Conservation (phyloP, 345 rosid species). For the Brassica juncea region DNA sequence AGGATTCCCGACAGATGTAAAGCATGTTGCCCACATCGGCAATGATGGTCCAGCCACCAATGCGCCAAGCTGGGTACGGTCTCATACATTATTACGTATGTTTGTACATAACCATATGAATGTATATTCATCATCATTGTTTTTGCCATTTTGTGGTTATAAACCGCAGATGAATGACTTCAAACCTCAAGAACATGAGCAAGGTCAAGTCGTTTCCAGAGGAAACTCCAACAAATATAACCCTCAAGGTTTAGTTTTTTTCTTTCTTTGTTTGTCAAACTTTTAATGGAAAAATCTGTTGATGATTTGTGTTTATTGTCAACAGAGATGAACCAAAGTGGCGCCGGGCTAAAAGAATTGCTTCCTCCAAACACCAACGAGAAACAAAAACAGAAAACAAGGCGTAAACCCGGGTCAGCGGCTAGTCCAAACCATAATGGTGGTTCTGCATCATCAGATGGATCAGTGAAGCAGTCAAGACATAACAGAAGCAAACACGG, state of each 20-base stretch:
- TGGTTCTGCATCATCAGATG: conserved; percentile 31
- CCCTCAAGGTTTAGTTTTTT: conserved; percentile 28
- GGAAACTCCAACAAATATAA: conserved; percentile 39
- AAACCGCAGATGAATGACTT: conserved; percentile 40
- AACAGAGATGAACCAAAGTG: conserved; percentile 28
- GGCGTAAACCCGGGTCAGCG: conserved; percentile 16
- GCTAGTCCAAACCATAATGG: conserved; percentile 8
- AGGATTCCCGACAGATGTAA: conserved; percentile 89
- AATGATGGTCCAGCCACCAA: conserved; percentile 64
- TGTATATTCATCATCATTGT: not conserved
- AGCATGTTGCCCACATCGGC: conserved; percentile 97
- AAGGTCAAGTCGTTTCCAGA: conserved; percentile 37
- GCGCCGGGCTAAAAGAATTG: conserved; percentile 29
- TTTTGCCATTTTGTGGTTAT: not conserved
- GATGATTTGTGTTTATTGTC: not conserved
- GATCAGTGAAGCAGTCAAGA: conserved; percentile 31
- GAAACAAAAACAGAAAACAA: conserved; percentile 35
- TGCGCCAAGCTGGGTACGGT: conserved; percentile 63
- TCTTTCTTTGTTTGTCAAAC: not conserved
- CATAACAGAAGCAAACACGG: conserved; percentile 32
- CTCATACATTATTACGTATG: not conserved
- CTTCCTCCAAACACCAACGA: conserved; percentile 28
- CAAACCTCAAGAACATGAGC: conserved; percentile 38
- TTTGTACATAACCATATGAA: not conserved
- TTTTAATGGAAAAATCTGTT: not conserved